Evolutionary conservation across 768 basidiomycete genomes (phyloP).

Genomic region (Auriscalpium orientale): DNA sequence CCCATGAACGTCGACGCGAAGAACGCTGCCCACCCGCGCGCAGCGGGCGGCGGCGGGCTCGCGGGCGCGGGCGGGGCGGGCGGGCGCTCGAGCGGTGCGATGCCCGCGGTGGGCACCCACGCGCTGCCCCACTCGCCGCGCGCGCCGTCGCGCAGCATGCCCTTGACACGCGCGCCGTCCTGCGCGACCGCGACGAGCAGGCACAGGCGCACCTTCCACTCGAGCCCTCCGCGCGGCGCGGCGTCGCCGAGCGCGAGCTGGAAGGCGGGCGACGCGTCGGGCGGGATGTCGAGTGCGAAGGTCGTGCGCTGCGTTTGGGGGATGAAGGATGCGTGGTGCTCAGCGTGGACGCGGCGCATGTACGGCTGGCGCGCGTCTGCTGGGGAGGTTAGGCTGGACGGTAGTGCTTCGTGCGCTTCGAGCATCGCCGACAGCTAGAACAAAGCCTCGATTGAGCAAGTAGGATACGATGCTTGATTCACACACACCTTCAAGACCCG

Average conservation of each 20-base stretch:
- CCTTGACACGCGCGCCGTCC: conserved; percentile 39
- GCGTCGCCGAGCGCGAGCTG: conserved; percentile 45
- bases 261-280: conserved; percentile 86
- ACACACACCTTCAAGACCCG: conserved; percentile 71
- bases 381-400: conserved; percentile 45
- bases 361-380: conserved; percentile 35
- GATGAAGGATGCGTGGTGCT: conserved; percentile 75
- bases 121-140: conserved; percentile 67
- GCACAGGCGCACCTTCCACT: conserved; percentile 85
- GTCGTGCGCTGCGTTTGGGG: conserved; percentile 67
- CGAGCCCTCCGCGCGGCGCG: conserved; percentile 56
- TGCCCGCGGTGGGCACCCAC: conserved; percentile 49
- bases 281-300: conserved; percentile 88
- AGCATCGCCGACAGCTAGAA: conserved; percentile 78
- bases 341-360: conserved; percentile 73
- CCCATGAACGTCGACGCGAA: conserved; percentile 34
- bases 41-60: conserved; percentile 14
- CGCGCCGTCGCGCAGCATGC: conserved; percentile 47
- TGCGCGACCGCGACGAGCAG: conserved; percentile 73
- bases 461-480: neutral
- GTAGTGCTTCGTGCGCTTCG: conserved; percentile 83
- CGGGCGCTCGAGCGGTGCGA: conserved; percentile 53
- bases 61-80: conserved; percentile 12
- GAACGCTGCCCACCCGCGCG: conserved; percentile 35
- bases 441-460: neutral